Conservation (phyloP, 441 rosid species). For the Arabidopsis lyrata region DNA sequence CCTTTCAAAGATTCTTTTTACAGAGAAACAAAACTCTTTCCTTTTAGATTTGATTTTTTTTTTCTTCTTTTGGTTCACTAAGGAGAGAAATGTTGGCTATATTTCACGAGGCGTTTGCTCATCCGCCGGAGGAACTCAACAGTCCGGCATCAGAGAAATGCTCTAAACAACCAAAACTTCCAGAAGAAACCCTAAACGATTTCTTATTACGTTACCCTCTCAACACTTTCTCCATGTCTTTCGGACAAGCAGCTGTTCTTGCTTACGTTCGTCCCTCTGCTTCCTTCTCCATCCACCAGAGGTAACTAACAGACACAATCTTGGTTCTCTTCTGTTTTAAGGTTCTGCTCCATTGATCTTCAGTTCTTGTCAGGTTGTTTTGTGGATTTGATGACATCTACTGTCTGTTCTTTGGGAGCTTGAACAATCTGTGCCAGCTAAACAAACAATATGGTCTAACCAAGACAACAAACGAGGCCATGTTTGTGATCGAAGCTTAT, state of each 20-base stretch:
- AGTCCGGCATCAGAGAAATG: constrained; percentile 78
- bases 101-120: constrained; percentile 72
- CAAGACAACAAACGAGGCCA: constrained; percentile 77
- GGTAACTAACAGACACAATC: constrained; percentile 44
- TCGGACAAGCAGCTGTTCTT: constrained; percentile 66
- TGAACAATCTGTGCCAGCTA: constrained; percentile 72
- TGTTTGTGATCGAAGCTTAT: constrained; percentile 82
- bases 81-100: constrained; percentile 70
- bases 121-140: constrained; percentile 87
- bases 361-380: constrained; percentile 56
- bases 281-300: constrained; percentile 50
- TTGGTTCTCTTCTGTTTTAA: not conserved
- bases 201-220: constrained; percentile 59
- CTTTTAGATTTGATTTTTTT: not conserved
- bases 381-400: constrained; percentile 81
- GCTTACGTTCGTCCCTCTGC: constrained; percentile 60
- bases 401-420: constrained; percentile 82
- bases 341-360: not conserved
- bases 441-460: constrained; percentile 80
- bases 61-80: not conserved
- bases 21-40: constrained; percentile 1
- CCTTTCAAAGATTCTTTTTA: constrained; percentile 10
- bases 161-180: constrained; percentile 62
- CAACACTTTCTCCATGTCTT: constrained; percentile 66
- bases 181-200: constrained; percentile 61